A percentile compares a stretch with the other conserved stretches of the same genome.
Conservation (phyloP, 345 rosid species). For the Conringia planisiliqua region DNA sequence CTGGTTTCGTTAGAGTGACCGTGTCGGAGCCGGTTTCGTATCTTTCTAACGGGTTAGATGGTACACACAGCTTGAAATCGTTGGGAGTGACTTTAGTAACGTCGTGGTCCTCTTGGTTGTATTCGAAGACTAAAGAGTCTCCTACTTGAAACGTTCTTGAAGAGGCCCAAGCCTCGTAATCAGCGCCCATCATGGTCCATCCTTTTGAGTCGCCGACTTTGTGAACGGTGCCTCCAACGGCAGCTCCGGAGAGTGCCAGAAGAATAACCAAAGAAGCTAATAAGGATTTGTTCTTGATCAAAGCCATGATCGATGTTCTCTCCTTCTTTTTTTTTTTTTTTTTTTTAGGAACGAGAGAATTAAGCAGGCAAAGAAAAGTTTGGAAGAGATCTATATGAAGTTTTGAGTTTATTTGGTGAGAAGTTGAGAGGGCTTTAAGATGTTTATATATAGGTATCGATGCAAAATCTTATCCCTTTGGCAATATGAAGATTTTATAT, state of each 20-base stretch:
- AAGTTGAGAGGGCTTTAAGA: not conserved
- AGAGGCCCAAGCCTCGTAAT: not conserved
- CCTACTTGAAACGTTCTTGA: not conserved
- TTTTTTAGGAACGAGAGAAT: not conserved
- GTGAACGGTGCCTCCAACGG: not conserved
- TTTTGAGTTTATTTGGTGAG: not conserved
- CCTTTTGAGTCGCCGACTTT: not conserved
- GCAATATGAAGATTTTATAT: too few relatives aligned
- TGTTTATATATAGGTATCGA: not conserved
- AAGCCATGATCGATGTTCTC: not conserved
- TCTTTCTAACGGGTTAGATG: not conserved
- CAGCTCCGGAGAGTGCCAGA: not conserved
- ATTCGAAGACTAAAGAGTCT: slow-evolving; percentile 2
- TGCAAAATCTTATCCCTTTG: too few relatives aligned
- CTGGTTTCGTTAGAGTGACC: not conserved
- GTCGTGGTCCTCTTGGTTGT: not conserved
- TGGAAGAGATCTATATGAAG: not conserved
- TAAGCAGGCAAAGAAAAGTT: not conserved
- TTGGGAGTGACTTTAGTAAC: not conserved
- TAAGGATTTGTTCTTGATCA: not conserved
- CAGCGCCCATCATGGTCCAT: not conserved
- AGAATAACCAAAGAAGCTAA: not conserved
- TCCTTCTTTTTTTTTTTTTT: not conserved
- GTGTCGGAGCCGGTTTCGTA: not conserved
- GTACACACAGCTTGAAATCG: not conserved